These are phyloP conservation scores for Zygoascus flipseniorum DNA, from an alignment of 805 yeast genomes.

Conservation along the genomic window DNA sequence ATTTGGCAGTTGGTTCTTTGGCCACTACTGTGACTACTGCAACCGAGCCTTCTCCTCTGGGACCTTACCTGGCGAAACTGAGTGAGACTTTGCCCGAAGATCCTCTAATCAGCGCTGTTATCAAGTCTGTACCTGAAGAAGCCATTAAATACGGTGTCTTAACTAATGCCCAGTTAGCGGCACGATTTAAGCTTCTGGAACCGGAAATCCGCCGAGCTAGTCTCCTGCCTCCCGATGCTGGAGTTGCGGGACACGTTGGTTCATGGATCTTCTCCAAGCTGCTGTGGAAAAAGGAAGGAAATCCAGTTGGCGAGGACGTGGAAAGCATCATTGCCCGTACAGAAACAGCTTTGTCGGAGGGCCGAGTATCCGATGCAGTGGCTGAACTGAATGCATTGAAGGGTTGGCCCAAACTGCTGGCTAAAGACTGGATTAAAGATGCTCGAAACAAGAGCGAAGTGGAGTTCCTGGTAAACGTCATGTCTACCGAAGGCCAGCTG, in stretches of 20 bases:
- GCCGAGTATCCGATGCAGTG: conserved; percentile 79
- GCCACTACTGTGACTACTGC: conserved; percentile 34
- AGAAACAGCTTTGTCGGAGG: conserved; percentile 60
- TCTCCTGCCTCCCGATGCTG: conserved; percentile 89
- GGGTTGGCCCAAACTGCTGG: conserved; percentile 88
- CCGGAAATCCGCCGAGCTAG: conserved; percentile 88
- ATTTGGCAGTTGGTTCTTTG: conserved; percentile 37
- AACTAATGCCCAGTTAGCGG: conserved; percentile 65
- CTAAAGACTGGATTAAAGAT: conserved; percentile 85
- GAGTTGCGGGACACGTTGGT: conserved; percentile 82
- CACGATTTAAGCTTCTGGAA: conserved; percentile 69
- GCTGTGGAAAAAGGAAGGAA: conserved; percentile 69
- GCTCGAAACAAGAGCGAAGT: conserved; percentile 85
- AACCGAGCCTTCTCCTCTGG: conserved; percentile 31
- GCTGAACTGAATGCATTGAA: conserved; percentile 83
- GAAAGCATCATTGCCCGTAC: conserved; percentile 87
- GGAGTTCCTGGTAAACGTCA: conserved; percentile 58
- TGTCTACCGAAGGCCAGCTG: conserved; percentile 30
- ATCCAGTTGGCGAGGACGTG: conserved; percentile 72
- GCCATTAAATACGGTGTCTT: conserved; percentile 50
- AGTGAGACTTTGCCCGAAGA: conserved; percentile 36
- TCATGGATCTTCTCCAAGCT: conserved; percentile 70
- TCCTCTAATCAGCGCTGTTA: conserved; percentile 42
- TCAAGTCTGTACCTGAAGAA: conserved; percentile 39
- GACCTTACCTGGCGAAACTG: conserved; percentile 26